phyloP scores from a whole-genome alignment of 2,329 filamentous ascomycete genomes.

The Neofusicoccum parvum region DNA sequence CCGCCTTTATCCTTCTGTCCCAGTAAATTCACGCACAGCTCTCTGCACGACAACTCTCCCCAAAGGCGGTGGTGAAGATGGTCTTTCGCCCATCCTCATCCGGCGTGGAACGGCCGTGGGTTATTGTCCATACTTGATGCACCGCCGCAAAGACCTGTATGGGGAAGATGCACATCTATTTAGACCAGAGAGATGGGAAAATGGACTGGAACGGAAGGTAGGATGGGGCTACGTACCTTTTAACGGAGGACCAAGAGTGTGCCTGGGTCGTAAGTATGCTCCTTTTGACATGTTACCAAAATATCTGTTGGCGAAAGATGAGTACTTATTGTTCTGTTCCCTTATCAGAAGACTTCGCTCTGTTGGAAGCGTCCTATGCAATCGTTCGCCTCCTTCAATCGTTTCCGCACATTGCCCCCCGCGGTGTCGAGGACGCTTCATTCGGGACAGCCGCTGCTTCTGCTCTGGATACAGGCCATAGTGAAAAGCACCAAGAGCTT shows the following conservation, averaged over 20 bases:
- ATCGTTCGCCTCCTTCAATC: not conserved
- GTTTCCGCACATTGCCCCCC: constrained; percentile 14
- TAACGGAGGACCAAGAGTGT: constrained; percentile 41
- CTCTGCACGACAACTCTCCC: constrained; percentile 54
- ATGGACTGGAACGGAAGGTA: constrained; percentile 27
- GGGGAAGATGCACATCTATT: constrained; percentile 53
- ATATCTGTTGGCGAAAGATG: too few species aligned
- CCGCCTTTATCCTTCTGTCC: constrained; percentile 58
- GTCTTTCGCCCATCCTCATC: constrained; percentile 53
- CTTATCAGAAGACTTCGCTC: constrained; percentile 31
- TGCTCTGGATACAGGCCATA: too few species aligned
- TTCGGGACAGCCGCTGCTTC: too few species aligned
- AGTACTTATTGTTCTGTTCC: constrained; percentile 26
- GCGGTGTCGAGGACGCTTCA: too few species aligned
- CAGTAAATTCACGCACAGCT: constrained; percentile 54
- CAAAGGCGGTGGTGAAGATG: constrained; percentile 51
- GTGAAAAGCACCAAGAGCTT: too few species aligned
- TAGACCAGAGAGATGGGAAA: constrained; percentile 51
- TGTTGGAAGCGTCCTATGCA: constrained; percentile 22
- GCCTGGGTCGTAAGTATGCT: constrained; percentile 29
- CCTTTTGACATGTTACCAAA: too few species aligned
- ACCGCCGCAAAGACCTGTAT: constrained; percentile 52
- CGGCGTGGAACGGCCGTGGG: constrained; percentile 49
- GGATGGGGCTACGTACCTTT: constrained; percentile 44
- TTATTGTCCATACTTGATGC: constrained; percentile 52